phyloP scores from a whole-genome alignment of 805 yeast genomes.

The Suhomyces faveliae region DNA sequence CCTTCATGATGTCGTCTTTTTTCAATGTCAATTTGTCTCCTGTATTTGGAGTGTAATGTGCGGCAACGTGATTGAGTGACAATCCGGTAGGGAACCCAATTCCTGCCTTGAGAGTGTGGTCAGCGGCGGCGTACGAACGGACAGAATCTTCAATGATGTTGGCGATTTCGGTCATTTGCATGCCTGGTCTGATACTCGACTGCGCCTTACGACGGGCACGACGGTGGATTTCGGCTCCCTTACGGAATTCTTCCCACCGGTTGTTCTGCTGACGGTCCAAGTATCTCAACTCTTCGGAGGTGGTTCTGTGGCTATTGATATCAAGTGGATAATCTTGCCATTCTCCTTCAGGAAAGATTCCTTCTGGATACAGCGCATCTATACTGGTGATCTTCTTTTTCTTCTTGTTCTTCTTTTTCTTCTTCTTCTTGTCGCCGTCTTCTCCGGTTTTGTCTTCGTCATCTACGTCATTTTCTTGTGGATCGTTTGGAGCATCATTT shows the following conservation, averaged over 20 bases:
- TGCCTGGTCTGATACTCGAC: conserved; percentile 78
- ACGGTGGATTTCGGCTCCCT: conserved; percentile 95
- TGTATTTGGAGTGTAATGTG: conserved; percentile 96
- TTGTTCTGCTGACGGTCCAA: conserved; percentile 62
- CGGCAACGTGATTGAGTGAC: conserved; percentile 90
- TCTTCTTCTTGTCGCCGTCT: conserved; percentile 46
- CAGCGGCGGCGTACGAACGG: conserved; percentile 69
- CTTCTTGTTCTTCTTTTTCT: conserved; percentile 40
- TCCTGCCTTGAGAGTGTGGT: conserved; percentile 68
- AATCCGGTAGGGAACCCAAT: conserved; percentile 99
- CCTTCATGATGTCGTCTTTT: conserved; percentile 93
- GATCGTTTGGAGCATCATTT: neutral
- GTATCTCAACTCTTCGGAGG: conserved; percentile 83
- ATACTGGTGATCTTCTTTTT: conserved; percentile 61
- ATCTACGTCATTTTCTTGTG: conserved; percentile 6
- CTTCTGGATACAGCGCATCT: conserved; percentile 65
- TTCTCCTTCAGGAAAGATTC: conserved; percentile 81
- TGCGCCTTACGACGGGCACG: conserved; percentile 82
- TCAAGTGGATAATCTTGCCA: conserved; percentile 77
- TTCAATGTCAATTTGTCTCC: conserved; percentile 82
- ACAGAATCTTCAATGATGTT: conserved; percentile 84
- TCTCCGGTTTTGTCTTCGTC: conserved; percentile 7
- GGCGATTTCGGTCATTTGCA: conserved; percentile 87
- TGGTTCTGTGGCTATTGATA: conserved; percentile 63
- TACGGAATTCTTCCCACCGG: conserved; percentile 84